A percentile compares a stretch with the other conserved stretches of the same genome.
Conservation (phyloP, 2,329 filamentous ascomycete genomes). For the Dryadomyces sulphureus region DNA sequence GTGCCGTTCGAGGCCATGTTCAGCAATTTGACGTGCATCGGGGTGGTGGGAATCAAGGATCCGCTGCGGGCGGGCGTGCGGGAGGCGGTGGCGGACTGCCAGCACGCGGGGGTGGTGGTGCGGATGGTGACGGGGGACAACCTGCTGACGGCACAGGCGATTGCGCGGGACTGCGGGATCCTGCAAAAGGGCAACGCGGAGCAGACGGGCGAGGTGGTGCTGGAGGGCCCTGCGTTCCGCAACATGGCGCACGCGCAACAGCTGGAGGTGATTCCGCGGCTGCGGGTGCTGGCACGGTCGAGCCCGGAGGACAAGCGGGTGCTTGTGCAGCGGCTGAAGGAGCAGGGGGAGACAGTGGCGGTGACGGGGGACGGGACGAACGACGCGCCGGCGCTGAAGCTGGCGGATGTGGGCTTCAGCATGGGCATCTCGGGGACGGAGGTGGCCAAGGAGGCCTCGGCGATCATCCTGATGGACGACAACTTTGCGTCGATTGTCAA, state of each 20-base stretch:
- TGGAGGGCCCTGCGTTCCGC: conserved; percentile 68
- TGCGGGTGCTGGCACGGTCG: conserved; percentile 60
- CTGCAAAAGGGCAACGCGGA: conserved; percentile 41
- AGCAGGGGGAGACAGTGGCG: conserved; percentile 61
- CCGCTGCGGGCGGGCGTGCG: conserved; percentile 61
- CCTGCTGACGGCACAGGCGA: conserved; percentile 62
- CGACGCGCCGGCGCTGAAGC: conserved; percentile 67
- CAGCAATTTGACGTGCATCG: conserved; percentile 50
- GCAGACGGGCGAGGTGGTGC: conserved; percentile 31
- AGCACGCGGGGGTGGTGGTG: conserved; percentile 62
- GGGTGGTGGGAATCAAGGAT: conserved; percentile 69
- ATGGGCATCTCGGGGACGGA: conserved; percentile 78
- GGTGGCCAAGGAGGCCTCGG: conserved; percentile 72
- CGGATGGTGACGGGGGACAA: conserved; percentile 83
- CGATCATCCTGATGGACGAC: conserved; percentile 78
- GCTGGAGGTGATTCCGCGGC: conserved; percentile 49
- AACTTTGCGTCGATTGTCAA: conserved; percentile 81
- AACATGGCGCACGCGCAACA: conserved; percentile 53
- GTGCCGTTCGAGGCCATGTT: conserved; percentile 54
- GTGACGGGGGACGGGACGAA: conserved; percentile 78
- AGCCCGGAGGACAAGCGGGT: conserved; percentile 66
- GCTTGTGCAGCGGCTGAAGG: conserved; percentile 56
- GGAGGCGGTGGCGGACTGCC: conserved; percentile 57
- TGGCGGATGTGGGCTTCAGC: conserved; percentile 70
- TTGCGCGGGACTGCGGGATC: conserved; percentile 67